Conservation (phyloP, 192 early-diverging fungal species). For the Backusella liffmaniae region DNA sequence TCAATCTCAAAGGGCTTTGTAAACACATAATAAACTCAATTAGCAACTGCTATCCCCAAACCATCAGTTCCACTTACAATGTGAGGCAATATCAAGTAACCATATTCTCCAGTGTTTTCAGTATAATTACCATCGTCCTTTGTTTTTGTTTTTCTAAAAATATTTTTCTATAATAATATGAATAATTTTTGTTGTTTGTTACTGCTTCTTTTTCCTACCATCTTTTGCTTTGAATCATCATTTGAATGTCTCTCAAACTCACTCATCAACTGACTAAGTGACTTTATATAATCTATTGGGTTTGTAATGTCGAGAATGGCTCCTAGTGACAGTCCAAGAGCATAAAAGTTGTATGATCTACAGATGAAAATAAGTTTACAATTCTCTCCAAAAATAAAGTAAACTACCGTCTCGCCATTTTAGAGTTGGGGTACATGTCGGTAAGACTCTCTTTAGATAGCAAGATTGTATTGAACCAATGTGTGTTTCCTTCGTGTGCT, state of each 20-base stretch:
- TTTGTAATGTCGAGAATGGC: constrained; percentile 63
- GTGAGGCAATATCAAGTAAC: constrained; percentile 39
- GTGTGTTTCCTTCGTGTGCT: constrained; percentile 44
- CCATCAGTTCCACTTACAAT: constrained; percentile 29
- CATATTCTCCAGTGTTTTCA: constrained; percentile 40
- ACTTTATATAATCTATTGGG: constrained; percentile 61
- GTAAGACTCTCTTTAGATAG: constrained; percentile 39
- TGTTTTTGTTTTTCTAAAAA: constrained; percentile 46
- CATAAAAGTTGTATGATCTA: constrained; percentile 60
- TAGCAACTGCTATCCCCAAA: not conserved
- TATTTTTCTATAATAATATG: constrained; percentile 38
- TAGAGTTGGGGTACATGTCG: constrained; percentile 35
- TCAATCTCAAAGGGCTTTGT: constrained; percentile 62
- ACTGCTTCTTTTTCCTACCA: constrained; percentile 27
- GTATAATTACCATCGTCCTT: constrained; percentile 38
- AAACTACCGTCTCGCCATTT: constrained; percentile 39
- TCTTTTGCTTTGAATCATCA: constrained; percentile 44
- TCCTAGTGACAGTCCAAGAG: constrained; percentile 62
- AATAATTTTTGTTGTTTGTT: not conserved
- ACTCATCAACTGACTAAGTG: constrained; percentile 56
- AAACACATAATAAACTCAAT: not conserved
- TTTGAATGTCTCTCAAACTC: constrained; percentile 56
- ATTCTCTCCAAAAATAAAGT: not conserved
- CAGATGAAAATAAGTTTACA: not conserved
- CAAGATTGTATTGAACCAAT: constrained; percentile 50